Evolutionary conservation across 148 eudicot genomes (phyloP).

Genomic region (Chenopodium suecicum): DNA sequence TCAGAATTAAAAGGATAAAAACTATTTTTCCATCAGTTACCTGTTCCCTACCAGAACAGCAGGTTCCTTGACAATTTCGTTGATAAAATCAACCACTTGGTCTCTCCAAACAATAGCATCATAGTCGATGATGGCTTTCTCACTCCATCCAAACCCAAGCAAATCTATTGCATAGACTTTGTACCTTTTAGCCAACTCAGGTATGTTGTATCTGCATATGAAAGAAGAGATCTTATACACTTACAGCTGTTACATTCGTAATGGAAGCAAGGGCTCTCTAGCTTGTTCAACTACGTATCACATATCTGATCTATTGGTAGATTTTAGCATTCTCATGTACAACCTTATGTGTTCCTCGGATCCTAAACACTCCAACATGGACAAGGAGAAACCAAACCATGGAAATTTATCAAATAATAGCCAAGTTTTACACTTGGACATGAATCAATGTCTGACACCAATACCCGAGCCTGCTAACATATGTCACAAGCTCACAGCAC

Average conservation of each 20-base stretch:
- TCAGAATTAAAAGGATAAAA: neutral
- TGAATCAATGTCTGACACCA: neutral
- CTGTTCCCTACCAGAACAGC: constrained; percentile 91
- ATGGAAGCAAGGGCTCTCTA: neutral
- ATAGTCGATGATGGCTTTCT: constrained; percentile 90
- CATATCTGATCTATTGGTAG: neutral
- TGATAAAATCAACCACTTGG: constrained; percentile 83
- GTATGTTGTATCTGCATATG: constrained; percentile 80
- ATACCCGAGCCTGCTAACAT: neutral
- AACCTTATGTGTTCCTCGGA: too few relatives aligned
- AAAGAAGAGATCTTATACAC: constrained; percentile 2
- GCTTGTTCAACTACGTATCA: neutral
- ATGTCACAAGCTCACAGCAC: neutral
- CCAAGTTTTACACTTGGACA: neutral
- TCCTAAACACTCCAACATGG: neutral
- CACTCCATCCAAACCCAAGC: constrained; percentile 99
- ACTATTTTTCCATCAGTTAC: constrained; percentile 24
- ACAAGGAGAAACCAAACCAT: neutral
- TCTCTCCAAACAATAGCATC: constrained; percentile 94
- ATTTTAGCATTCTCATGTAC: neutral
- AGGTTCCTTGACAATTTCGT: constrained; percentile 85
- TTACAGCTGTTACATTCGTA: neutral
- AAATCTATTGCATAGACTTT: constrained; percentile 94
- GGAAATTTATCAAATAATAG: neutral
- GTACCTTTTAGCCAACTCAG: constrained; percentile 89